Conservation (phyloP, 2,329 filamentous ascomycete genomes). For the Fusarium sp. region DNA sequence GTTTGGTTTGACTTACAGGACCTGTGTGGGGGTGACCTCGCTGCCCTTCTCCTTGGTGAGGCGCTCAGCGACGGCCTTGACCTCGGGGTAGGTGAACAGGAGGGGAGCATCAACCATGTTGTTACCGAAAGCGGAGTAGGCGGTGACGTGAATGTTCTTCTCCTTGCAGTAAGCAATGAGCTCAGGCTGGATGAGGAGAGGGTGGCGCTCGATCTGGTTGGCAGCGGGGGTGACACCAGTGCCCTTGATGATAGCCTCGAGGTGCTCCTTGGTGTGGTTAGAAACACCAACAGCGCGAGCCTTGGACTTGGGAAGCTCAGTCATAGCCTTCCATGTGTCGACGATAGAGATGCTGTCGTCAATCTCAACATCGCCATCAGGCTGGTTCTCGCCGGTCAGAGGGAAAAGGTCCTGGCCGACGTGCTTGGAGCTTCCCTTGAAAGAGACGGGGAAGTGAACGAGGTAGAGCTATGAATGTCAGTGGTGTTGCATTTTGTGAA, state of each 20-base stretch:
- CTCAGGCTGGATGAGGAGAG: constrained; percentile 73
- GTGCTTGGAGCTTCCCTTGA: constrained; percentile 5
- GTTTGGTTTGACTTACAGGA: constrained; percentile 39
- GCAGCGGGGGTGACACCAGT: constrained; percentile 71
- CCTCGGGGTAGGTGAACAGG: constrained; percentile 65
- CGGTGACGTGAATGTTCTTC: constrained; percentile 66
- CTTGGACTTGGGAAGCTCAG: constrained; percentile 49
- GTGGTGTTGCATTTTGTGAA: neutral
- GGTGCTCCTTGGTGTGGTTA: constrained; percentile 73
- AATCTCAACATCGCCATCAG: constrained; percentile 63
- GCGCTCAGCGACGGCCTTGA: constrained; percentile 64
- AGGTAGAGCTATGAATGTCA: constrained; percentile 62
- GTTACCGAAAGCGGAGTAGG: constrained; percentile 64
- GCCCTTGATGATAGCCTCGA: constrained; percentile 66
- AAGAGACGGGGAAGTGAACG: constrained; percentile 71
- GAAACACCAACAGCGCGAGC: constrained; percentile 79
- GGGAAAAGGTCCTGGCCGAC: constrained; percentile 64
- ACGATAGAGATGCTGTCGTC: constrained; percentile 19
- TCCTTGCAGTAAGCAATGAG: constrained; percentile 67
- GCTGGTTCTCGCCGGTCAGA: constrained; percentile 65
- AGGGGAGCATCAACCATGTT: constrained; percentile 56
- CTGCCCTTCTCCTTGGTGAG: constrained; percentile 45
- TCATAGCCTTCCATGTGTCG: constrained; percentile 22
- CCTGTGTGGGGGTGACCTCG: constrained; percentile 54
- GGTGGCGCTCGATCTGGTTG: constrained; percentile 85